Percentiles rank a stretch among this genome's conserved stretches.
phyloP scores from a whole-genome alignment of 345 rosid species.

The Turritis glabra region DNA sequence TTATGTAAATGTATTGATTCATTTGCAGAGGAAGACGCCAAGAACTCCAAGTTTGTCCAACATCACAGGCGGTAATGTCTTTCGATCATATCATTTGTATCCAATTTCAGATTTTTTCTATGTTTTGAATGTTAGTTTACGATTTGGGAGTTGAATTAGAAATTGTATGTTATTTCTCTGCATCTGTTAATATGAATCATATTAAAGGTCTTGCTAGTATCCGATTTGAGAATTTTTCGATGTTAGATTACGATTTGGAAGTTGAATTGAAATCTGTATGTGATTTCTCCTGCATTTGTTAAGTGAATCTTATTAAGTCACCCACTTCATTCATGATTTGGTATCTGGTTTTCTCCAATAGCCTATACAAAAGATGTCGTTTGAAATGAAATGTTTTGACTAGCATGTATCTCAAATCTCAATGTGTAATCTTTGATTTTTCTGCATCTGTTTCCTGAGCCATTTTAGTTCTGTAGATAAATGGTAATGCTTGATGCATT shows the following conservation, averaged over 20 bases:
- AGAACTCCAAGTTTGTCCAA: slow-evolving; percentile 80
- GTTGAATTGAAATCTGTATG: too few species aligned
- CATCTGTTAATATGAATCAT: not conserved
- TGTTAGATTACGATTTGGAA: too few species aligned
- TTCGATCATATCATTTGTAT: not conserved
- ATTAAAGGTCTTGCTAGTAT: not conserved
- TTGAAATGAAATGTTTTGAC: not conserved
- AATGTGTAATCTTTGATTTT: not conserved
- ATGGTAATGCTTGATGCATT: slow-evolving; percentile 3
- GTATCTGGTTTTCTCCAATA: not conserved
- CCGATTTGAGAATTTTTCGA: too few species aligned
- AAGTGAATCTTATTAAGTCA: not conserved
- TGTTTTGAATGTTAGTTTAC: not conserved
- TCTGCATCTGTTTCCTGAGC: slow-evolving; percentile 7
- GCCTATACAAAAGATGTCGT: not conserved
- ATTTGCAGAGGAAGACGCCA: slow-evolving; percentile 86
- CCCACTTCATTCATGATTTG: slow-evolving; percentile 6
- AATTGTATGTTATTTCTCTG: not conserved
- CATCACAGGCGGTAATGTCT: slow-evolving; percentile 69
- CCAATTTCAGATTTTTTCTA: not conserved
- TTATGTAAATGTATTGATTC: not conserved
- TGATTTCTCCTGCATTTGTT: not conserved
- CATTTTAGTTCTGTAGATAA: not conserved
- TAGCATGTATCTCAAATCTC: not conserved
- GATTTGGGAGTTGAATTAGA: not conserved